Evolutionary conservation across 2,329 filamentous ascomycete genomes (phyloP), one percentile per base, ranked within the genome.

Genomic region (Colletotrichum tropicale): DNA sequence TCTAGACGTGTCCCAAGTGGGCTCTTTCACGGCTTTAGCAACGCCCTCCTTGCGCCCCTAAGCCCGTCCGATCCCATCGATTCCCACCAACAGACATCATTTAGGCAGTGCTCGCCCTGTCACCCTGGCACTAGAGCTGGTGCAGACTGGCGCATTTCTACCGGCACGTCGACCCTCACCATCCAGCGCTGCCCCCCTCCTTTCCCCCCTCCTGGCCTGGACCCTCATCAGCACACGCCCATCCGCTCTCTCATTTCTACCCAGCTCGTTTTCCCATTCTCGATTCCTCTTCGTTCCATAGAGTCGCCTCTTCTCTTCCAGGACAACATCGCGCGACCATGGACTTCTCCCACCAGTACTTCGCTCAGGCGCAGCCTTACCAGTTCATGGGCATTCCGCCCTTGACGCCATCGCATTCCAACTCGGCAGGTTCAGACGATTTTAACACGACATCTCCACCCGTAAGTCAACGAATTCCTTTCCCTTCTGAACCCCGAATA

Each of bases 271-370:
- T 66, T 21, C 30, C 58, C 18, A n/a, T 24, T 48, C 64, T 67
- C 32, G 28, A 61, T 61, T 34, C 58, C 32, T n/a, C 55, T 43
- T 43, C 58, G 55, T 56, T 36, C 60, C 58, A 32, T 34, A 32
- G 28, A 43, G 73, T 56, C 55, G 73, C 58, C 34, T 55, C 70
- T 38, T 58, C 56, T 52, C 30, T 43, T 26, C 15, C 21, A 73
- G 62, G 65, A 60, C 9, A 72, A 36, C 56, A 75, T 72, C 75
- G 64, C 75, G 64, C 78, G 52, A 76, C 74, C 69, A 91, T 91
- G 90, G 89, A 91, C 81, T 91, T 88, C 82, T 85, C 88, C 62
- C 89, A 89, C 77, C 82, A 86, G 61, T 91, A 89, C 82, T 89
- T 86, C 79, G 78, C 86, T 66, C 85, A 85, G 80, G 81, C 85